Evolutionary conservation across 257 asterid species (phyloP).

Genomic region (Fraxinus quadrangulata): DNA sequence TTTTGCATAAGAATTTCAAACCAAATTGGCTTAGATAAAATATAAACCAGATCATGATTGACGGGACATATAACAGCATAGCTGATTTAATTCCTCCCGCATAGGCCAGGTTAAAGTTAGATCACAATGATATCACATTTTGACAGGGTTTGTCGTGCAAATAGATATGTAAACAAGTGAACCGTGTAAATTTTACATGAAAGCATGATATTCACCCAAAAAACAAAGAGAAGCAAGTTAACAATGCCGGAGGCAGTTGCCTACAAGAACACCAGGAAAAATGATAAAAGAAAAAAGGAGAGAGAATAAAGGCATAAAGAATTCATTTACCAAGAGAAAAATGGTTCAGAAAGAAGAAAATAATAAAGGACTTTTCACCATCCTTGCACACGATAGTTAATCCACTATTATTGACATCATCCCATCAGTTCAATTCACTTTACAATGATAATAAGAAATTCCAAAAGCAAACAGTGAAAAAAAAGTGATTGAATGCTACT

Average conservation of each 20-base stretch:
- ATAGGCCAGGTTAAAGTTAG: neutral
- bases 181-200: neutral
- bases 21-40: neutral
- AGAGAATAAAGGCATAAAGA: neutral
- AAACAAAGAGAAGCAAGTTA: neutral
- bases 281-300: conserved; percentile 12
- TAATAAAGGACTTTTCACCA: conserved; percentile 26
- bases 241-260: neutral
- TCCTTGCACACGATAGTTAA: conserved; percentile 44
- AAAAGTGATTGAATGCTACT: conserved; percentile 38
- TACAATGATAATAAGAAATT: conserved; percentile 42
- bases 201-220: neutral
- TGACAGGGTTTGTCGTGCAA: neutral
- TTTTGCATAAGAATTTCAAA: neutral
- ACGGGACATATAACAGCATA: neutral
- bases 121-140: neutral
- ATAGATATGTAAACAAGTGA: neutral
- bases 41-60: neutral
- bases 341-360: conserved; percentile 15
- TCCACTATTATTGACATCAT: conserved; percentile 49
- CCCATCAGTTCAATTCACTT: conserved; percentile 51
- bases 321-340: neutral
- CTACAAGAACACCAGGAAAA: neutral
- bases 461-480: conserved; percentile 55
- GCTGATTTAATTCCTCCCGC: neutral